These are phyloP conservation scores for Camillea tinctor DNA, from an alignment of 2,329 filamentous ascomycete species.

Conservation along the genomic window DNA sequence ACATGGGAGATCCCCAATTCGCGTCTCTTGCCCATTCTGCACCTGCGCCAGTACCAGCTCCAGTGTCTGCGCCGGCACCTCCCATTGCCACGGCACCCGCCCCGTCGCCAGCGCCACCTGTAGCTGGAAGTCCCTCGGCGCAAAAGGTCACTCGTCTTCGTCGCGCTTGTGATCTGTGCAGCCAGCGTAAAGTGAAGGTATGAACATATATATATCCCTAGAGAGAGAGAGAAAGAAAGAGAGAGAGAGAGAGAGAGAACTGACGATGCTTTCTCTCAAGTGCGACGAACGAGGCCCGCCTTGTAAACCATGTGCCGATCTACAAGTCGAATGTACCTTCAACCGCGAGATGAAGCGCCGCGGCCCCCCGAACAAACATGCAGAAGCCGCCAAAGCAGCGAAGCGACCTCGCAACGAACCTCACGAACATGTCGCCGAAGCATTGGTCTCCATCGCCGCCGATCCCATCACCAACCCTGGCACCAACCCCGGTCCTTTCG, in stretches of 20 bases:
- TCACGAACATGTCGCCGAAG: conserved; percentile 48
- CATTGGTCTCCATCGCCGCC: conserved; percentile 45
- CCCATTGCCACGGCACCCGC: too few relatives aligned
- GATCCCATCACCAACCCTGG: conserved; percentile 33
- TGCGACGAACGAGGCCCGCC: conserved; percentile 57
- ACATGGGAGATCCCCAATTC: conserved; percentile 28
- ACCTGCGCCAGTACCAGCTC: background rate
- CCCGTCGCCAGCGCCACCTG: conserved; percentile 2
- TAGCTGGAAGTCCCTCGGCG: conserved; percentile 2
- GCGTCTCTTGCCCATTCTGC: conserved; percentile 9
- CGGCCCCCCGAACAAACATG: conserved; percentile 59
- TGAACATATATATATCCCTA: conserved; percentile 6
- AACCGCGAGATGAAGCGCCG: conserved; percentile 57
- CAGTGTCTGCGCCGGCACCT: background rate
- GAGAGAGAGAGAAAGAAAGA: too few relatives aligned
- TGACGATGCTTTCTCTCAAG: conserved; percentile 21
- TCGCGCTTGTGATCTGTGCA: conserved; percentile 61
- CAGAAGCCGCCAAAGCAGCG: conserved; percentile 54
- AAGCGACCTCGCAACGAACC: conserved; percentile 44
- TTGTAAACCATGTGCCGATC: conserved; percentile 55
- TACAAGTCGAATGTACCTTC: conserved; percentile 58
- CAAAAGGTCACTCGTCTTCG: conserved; percentile 55
- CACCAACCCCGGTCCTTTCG: conserved; percentile 44
- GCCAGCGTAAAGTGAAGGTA: conserved; percentile 59
- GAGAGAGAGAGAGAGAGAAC: too few relatives aligned